Evolutionary conservation across 768 basidiomycete species (phyloP).

Genomic region (Tulasnella sp.): DNA sequence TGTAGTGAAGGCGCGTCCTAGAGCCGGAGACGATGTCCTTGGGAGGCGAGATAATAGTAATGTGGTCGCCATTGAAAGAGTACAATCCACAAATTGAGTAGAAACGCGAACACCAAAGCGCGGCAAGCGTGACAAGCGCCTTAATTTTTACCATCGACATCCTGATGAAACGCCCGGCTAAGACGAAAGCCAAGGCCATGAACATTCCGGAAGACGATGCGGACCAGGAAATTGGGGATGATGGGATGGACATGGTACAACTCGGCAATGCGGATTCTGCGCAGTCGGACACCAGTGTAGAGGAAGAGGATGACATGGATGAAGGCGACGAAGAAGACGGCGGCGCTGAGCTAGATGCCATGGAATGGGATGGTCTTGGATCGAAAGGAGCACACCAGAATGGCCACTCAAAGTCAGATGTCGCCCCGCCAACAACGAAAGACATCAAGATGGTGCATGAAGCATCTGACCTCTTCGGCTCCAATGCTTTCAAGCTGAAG

Average conservation of each 20-base stretch:
- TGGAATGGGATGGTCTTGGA: background rate
- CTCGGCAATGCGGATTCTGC: background rate
- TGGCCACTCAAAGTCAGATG: conserved; percentile 22
- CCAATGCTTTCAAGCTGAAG: conserved; percentile 77
- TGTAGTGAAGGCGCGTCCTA: too few species aligned
- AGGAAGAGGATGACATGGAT: conserved; percentile 6
- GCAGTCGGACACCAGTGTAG: background rate
- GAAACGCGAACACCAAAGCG: too few species aligned
- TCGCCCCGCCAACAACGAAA: conserved; percentile 27
- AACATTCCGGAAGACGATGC: background rate
- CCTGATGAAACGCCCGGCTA: background rate
- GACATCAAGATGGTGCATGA: conserved; percentile 66
- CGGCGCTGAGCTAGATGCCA: conserved; percentile 18
- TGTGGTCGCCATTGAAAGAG: too few species aligned
- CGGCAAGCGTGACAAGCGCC: background rate
- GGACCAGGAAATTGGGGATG: conserved; percentile 13
- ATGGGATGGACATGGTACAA: background rate
- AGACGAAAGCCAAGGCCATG: background rate
- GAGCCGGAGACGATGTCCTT: too few species aligned
- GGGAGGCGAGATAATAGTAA: too few species aligned
- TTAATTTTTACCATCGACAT: background rate
- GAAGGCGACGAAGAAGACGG: conserved; percentile 19
- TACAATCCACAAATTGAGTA: too few species aligned
- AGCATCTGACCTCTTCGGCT: conserved; percentile 61
- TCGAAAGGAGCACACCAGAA: background rate